Percentiles rank a stretch among this genome's conserved stretches.
Evolutionary conservation across 2,329 filamentous ascomycete genomes (phyloP).

Genomic region (Trichoderma sp.): DNA sequence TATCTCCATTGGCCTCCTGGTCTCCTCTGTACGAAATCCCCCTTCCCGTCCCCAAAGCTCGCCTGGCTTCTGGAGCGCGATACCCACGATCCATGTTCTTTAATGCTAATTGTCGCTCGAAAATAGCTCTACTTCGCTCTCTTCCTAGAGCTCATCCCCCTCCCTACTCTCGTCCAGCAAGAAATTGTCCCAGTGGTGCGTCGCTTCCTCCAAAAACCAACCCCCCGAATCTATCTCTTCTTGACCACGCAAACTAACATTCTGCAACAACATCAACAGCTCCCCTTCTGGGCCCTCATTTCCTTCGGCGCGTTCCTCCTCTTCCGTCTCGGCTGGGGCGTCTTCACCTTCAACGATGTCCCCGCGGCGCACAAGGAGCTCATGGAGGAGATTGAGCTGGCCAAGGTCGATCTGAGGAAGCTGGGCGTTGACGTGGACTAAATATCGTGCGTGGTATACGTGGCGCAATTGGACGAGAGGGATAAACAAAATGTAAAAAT

Average conservation of each 20-base stretch:
- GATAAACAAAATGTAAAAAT: conserved; percentile 7
- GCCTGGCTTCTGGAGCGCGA: neutral
- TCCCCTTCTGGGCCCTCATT: conserved; percentile 91
- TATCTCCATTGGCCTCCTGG: conserved; percentile 81
- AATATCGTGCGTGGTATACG: conserved; percentile 25
- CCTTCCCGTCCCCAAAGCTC: neutral
- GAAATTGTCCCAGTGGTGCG: conserved; percentile 89
- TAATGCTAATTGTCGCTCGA: neutral
- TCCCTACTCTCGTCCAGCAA: conserved; percentile 74
- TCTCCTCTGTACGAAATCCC: conserved; percentile 71
- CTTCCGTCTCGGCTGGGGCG: conserved; percentile 86
- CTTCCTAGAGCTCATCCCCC: conserved; percentile 79
- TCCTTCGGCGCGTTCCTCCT: conserved; percentile 91
- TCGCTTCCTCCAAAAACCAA: conserved; percentile 26
- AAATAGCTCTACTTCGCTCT: conserved; percentile 91
- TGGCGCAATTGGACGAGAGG: conserved; percentile 14
- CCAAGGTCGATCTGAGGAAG: conserved; percentile 70
- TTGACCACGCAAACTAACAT: neutral
- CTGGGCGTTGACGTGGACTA: conserved; percentile 79
- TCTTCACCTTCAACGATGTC: conserved; percentile 96
- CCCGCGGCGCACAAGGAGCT: conserved; percentile 88
- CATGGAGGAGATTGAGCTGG: conserved; percentile 78
- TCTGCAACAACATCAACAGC: conserved; percentile 49
- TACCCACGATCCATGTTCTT: neutral
- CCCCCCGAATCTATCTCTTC: neutral